Percentiles rank a stretch among this genome's conserved stretches.
These are phyloP conservation scores for Arthrobotrys iridis DNA, from an alignment of 2,329 filamentous ascomycete genomes.

Conservation along the genomic window DNA sequence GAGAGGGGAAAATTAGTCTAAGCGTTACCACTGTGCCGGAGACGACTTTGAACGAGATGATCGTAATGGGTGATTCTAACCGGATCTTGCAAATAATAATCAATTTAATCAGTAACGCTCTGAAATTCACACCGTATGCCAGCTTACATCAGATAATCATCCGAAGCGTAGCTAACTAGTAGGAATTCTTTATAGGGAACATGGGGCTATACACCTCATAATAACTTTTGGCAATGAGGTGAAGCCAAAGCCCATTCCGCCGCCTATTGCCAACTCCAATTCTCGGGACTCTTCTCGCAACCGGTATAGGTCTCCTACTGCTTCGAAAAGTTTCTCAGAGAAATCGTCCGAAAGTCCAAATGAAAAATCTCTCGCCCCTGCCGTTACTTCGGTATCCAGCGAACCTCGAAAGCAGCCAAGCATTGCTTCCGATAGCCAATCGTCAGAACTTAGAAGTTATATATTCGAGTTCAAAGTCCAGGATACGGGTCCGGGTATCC, in stretches of 20 bases:
- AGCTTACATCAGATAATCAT: not conserved
- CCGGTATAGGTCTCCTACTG: constrained; percentile 12
- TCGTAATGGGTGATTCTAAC: constrained; percentile 91
- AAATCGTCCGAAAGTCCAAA: constrained; percentile 15
- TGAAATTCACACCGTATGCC: constrained; percentile 88
- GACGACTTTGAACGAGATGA: constrained; percentile 76
- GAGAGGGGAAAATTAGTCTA: constrained; percentile 79
- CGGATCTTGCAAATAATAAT: constrained; percentile 90
- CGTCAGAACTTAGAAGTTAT: constrained; percentile 63
- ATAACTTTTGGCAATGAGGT: constrained; percentile 38
- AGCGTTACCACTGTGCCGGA: constrained; percentile 70
- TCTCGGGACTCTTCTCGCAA: constrained; percentile 48
- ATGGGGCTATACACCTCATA: constrained; percentile 28
- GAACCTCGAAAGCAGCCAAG: constrained; percentile 30
- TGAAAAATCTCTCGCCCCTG: not conserved
- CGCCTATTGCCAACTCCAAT: constrained; percentile 14
- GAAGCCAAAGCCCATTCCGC: constrained; percentile 11
- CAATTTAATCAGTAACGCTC: constrained; percentile 88
- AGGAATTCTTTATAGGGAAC: constrained; percentile 24
- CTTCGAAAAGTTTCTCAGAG: constrained; percentile 27
- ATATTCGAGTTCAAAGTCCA: constrained; percentile 88
- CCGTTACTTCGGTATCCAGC: not conserved
- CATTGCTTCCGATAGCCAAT: constrained; percentile 17
- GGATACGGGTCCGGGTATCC: constrained; percentile 87
- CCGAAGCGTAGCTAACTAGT: not conserved